Percentiles rank a stretch among this genome's conserved stretches.
phyloP scores from a whole-genome alignment of 345 rosid species.

The Eucalyptus marginata region DNA sequence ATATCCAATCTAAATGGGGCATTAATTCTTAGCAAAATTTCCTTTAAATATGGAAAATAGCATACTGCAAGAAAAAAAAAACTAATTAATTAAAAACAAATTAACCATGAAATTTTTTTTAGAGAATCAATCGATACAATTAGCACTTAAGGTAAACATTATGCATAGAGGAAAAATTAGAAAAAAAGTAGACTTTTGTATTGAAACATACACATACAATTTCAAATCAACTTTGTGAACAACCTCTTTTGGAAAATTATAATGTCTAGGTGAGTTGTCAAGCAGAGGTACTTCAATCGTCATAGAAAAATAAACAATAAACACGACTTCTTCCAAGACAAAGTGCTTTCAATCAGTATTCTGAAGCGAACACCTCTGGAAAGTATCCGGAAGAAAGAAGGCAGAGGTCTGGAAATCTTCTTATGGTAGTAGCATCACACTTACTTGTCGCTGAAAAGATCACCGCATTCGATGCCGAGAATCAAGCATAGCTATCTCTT shows the following conservation, averaged over 20 bases:
- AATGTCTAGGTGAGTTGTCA: not conserved
- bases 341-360: not conserved
- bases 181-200: not conserved
- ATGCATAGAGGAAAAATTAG: not conserved
- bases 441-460: not conserved
- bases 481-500: not conserved
- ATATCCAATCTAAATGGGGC: not conserved
- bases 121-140: not conserved
- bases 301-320: not conserved
- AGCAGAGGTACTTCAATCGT: not conserved
- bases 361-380: not conserved
- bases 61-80: not conserved
- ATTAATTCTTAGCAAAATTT: not conserved
- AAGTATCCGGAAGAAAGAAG: not conserved
- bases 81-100: not conserved
- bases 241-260: not conserved
- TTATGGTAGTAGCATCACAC: not conserved
- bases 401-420: not conserved
- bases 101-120: not conserved
- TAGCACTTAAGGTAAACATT: not conserved
- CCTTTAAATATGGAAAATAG: not conserved
- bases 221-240: not conserved
- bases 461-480: not conserved
- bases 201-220: not conserved
- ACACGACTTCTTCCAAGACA: not conserved